Conservation (phyloP, 2,329 filamentous ascomycete species). For the Coniella lustricola region DNA sequence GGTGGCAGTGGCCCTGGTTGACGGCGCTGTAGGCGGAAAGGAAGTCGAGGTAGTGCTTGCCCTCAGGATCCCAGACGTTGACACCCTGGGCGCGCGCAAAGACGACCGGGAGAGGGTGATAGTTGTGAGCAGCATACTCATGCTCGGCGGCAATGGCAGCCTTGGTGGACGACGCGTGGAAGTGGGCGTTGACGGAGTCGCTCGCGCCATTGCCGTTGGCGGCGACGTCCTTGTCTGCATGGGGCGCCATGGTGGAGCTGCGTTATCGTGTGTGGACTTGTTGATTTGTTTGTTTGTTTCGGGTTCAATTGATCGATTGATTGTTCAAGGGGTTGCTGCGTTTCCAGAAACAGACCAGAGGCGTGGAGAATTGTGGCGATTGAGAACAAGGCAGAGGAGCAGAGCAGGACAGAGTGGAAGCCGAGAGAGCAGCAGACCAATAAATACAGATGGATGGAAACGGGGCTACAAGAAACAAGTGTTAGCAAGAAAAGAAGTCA, state of each 20-base stretch:
- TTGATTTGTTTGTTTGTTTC: too few species aligned
- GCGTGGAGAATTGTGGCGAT: too few species aligned
- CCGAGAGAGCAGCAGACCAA: background rate
- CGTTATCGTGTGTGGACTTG: background rate
- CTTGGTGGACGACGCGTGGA: constrained; percentile 72
- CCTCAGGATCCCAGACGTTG: constrained; percentile 95
- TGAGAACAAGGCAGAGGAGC: background rate
- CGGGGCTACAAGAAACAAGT: background rate
- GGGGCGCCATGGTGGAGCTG: constrained; percentile 46
- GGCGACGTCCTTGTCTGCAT: constrained; percentile 40
- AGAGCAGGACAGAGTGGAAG: background rate
- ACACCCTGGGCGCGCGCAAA: constrained; percentile 80
- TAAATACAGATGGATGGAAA: background rate
- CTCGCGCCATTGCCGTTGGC: constrained; percentile 27
- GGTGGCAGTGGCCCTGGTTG: constrained; percentile 97
- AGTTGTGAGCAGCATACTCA: constrained; percentile 92
- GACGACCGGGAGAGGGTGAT: constrained; percentile 92
- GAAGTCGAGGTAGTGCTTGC: constrained; percentile 92
- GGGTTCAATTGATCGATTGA: background rate
- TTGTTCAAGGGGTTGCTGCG: background rate
- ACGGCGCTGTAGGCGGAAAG: constrained; percentile 96
- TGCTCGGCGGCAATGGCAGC: constrained; percentile 76
- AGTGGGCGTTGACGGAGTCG: constrained; percentile 30
- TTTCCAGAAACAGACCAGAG: too few species aligned
- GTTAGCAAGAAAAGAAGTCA: background rate